Evolutionary conservation across 1,284 basidiomycete genomes (phyloP), one percentile per base, ranked within the genome.

Genomic region (Ganoderma leucocontextum): DNA sequence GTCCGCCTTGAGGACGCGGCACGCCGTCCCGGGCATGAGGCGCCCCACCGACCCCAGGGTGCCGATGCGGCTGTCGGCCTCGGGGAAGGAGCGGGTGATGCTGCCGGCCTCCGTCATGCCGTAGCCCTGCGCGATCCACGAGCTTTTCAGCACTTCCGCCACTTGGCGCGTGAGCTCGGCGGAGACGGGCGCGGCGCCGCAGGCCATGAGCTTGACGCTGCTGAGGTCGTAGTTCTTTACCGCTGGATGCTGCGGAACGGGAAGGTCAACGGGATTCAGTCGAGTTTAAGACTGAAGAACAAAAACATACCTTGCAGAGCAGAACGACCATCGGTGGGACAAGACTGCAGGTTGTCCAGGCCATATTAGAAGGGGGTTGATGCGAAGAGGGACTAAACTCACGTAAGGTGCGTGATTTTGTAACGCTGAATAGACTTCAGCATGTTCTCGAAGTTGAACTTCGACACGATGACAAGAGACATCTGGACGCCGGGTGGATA

Each of bases 131-230:
- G 89, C 90, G 61, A 93, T 86, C 53, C 84, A 80, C 1, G 87
- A 85, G 38, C 86, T 79, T 0, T 91, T 89, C 35, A 94, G 78
- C 39, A 90, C 76, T 39, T 83, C 80, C 64, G 85, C 81, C 47
- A 92, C 77, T 71, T 88, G 84, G 39, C 83, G 70, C 66, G 85
- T 88, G 39, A 93, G 81, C 73, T 92, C 92, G 29, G 84, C 81
- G 4, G 91, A 89, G 4, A 95, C 79, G 2, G 93, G 93, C 0
- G 93, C 93, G 0, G 92, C 94, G 36, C 93, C 91, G 47, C 83
- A 84, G 80, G 94, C 85, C 68, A 88, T 82, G 72, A 85, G 80
- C 68, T 87, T 82, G 62, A 95, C 78, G 64, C 83, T 80, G 42
- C 82, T 83, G 35, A 96, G 81, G 72, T 94, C 87, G 74, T 91